Conservation (phyloP, 2,329 filamentous ascomycete genomes). For the Talaromyces sp. region DNA sequence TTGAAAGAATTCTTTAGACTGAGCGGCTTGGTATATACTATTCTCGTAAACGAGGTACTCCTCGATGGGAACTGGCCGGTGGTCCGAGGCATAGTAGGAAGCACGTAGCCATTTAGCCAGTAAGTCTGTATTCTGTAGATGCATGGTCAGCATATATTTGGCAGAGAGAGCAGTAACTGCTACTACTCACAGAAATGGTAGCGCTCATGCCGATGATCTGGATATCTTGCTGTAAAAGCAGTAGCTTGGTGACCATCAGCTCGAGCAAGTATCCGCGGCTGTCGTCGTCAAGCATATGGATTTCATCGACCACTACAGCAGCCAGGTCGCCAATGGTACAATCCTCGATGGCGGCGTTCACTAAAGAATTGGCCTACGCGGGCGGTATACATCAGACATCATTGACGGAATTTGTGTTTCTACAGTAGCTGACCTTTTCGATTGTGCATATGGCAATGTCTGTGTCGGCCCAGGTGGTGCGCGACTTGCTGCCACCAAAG, state of each 20-base stretch:
- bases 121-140: slow-evolving; percentile 59
- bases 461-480: slow-evolving; percentile 64
- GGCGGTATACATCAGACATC: background rate
- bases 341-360: slow-evolving; percentile 69
- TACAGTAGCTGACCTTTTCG: slow-evolving; percentile 54
- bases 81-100: slow-evolving; percentile 66
- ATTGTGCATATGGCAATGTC: slow-evolving; percentile 75
- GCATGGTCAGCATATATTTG: background rate
- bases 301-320: slow-evolving; percentile 66
- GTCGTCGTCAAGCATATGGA: slow-evolving; percentile 78
- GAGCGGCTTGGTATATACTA: slow-evolving; percentile 57
- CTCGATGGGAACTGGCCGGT: slow-evolving; percentile 68
- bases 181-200: slow-evolving; percentile 57
- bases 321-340: slow-evolving; percentile 59
- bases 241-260: slow-evolving; percentile 65
- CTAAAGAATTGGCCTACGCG: slow-evolving; percentile 63
- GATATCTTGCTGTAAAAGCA: slow-evolving; percentile 60
- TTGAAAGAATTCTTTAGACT: slow-evolving; percentile 53
- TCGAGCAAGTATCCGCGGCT: slow-evolving; percentile 70
- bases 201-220: slow-evolving; percentile 78
- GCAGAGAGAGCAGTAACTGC: background rate
- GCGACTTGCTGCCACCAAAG: slow-evolving; percentile 66
- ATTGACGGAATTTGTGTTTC: background rate
- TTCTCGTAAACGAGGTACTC: slow-evolving; percentile 70
- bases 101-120: slow-evolving; percentile 65